Base-by-base conservation (phyloP, 805 yeast species). In the Saccharomycopsis capsularis region DNA sequence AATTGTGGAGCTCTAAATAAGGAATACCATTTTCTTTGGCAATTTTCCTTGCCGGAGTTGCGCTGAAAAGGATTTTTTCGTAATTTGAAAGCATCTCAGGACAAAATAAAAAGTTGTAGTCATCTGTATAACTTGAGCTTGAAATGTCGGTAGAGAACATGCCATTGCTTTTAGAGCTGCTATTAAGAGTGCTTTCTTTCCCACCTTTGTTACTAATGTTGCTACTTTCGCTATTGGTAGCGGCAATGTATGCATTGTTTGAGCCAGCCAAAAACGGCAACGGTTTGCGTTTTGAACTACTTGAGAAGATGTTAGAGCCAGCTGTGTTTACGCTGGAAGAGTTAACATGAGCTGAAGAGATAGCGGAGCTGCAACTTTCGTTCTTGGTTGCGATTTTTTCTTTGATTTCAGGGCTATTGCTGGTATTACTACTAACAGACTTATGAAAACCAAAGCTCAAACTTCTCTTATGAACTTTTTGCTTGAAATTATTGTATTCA, bases 41-140 rank as follows among this genome's bases (percentile, higher is more conserved):
- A 5, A 50, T 23, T 40, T 50, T 38, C 3, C 53, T 18, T 24
- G 51, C 51, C n/a, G 55, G 55, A 7, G 49, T 38, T 5, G 54
- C 54, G 18, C 30, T 30, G 19, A 42, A 40, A 3, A 52, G 41
- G 5, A 50, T 29, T 3, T 43, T 25, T 2, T 41, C 38, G 25
- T 51, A 21, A 4, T 44, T 41, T 7, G 40, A 7, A 9, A 46
- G 29, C 7, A 46, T 36, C 16, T 50, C 49, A 40, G 32, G 21
- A 3, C 16, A 36, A 5, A 30, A 24, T 22, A 44, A 37, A n/a
- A 21, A 27, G 19, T 22, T 27, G 24, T 44, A 44, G 3, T 44
- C 47, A 15, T 23, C 35, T 36, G 39, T 6, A 9, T 29, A 13
- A 29, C 11, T 13, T n/a, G n/a, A n/a, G n/a, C n/a, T n/a, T n/a